phyloP scores from a whole-genome alignment of 1,284 basidiomycete genomes.

The Naganishia sp. region DNA sequence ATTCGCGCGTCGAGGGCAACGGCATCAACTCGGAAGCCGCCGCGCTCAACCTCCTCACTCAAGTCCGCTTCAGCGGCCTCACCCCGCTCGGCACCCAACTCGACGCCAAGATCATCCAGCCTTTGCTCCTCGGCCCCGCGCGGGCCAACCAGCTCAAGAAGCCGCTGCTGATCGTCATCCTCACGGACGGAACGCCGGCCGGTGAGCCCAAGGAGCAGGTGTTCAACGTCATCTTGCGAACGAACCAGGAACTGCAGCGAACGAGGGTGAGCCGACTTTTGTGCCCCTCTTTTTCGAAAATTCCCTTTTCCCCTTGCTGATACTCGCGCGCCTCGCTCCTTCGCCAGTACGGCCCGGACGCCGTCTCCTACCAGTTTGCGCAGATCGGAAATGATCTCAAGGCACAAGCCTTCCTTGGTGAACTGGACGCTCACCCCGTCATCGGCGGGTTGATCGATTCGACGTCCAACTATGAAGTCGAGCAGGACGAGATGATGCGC shows the following conservation, averaged over 20 bases:
- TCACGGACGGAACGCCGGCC: conserved; percentile 55
- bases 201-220: conserved; percentile 53
- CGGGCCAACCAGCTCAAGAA: conserved; percentile 51
- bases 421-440: conserved; percentile 54
- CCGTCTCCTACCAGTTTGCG: conserved; percentile 50
- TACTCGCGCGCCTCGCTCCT: too few species aligned
- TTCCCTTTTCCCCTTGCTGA: too few species aligned
- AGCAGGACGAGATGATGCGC: conserved; percentile 53
- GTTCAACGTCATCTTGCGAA: conserved; percentile 52
- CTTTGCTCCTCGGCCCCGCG: conserved; percentile 55
- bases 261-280: conserved; percentile 36
- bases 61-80: conserved; percentile 57
- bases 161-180: conserved; percentile 55
- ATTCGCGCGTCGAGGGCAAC: conserved; percentile 55
- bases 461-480: conserved; percentile 54
- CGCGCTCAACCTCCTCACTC: conserved; percentile 51
- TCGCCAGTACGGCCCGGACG: conserved; percentile 56
- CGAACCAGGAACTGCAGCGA: conserved; percentile 48
- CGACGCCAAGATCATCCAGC: conserved; percentile 55
- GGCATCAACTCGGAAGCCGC: conserved; percentile 52
- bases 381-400: conserved; percentile 55
- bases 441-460: conserved; percentile 54
- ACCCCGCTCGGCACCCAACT: conserved; percentile 55
- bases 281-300: too few species aligned
- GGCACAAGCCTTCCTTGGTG: conserved; percentile 54